Evolutionary conservation across 441 rosid genomes (phyloP), one percentile per base, ranked within the genome.

Genomic region (Aleurites moluccanus): DNA sequence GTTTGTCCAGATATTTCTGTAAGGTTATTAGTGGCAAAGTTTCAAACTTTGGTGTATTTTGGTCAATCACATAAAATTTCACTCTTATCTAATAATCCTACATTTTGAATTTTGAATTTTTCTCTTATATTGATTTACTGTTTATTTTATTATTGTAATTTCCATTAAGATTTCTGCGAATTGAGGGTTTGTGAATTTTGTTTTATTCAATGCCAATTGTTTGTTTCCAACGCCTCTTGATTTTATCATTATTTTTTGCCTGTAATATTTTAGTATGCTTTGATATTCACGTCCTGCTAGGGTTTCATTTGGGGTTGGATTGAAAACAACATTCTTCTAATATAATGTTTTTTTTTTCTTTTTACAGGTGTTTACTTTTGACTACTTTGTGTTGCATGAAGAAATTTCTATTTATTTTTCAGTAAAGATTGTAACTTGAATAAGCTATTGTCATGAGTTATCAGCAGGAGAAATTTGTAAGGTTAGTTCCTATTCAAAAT

Each of bases 401-500:
- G 79, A 77, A 56, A 66, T 62, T 62, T 61, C 60, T 21, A 23
- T 50, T 56, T 57, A 25, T 44, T 73, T 35, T 38, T 56, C 10
- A 7, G 64, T 33, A 18, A 66, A 25, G 71, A 74, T 70, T 72
- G 75, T 59, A 59, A 25, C 28, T 64, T 73, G 16, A 6, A 28
- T 45, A 67, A 69, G 47, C 76, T 75, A 42, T 64, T 73, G 75
- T 70, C 49, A 94, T 92, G 98, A 86, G 72, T 75, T 83, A 76
- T 77, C 84, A 77, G 47, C 85, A 70, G 11, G 94, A 85, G 83
- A 93, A 90, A 87, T 76, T 80, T 76, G 91, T 89, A 55, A 92
- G 93, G 97, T 94, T 67, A 70, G 84, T 83, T 76, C 64, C 25
- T 75, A 28, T 65, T 44, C 14, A 50, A 18, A 21, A 15, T 70